Evolutionary conservation across 805 yeast genomes (phyloP), one percentile per base, ranked within the genome.

Genomic region (Grigorovia transvaalensis): DNA sequence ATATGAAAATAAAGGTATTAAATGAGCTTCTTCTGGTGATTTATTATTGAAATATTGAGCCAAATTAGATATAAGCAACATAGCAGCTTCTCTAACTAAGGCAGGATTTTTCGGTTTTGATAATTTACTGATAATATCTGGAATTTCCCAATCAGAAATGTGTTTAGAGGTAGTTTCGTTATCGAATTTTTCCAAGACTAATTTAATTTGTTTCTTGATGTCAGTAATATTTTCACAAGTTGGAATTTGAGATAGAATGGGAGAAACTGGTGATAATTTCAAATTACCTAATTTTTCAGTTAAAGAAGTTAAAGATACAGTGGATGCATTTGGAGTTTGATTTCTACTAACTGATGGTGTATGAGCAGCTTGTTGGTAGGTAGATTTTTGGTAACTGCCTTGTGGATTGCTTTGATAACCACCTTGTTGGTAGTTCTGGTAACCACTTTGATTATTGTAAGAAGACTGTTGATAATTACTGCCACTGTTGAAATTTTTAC

Each of bases 81-180:
- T 75, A 2, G 86, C 81, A 27, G 88, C 76, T 69, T 91, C 98
- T 69, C 95, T 82, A 45, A 85, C 77, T 47, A 86, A 65, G 8
- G 87, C 71, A 2, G 90, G 74, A 64, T 81, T 85, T 66, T 89
- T 91, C 45, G 86, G 77, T 65, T 86, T 88, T 48, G 80, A 64
- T 51, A 91, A 73, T 44, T 89, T 77, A 53, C 80, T 74, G 51
- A 87, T 56, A 44, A 85, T 77, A 18, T 83, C 88, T 13, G 67
- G 62, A 18, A 93, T 56, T 48, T 81, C 76, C 88, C 90, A 87
- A 2, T 79, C 82, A 47, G 71, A 70, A 30, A 90, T 76, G 11
- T 71, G 62, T 8, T 58, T 53, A 2, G 61, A 61, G 20, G 65
- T 66, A 69, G 49, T 48, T 11, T 50, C 51, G 4, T 71, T 66